phyloP scores from a whole-genome alignment of 1,139 yeast genomes.

The Trichomonascaceae sp. region DNA sequence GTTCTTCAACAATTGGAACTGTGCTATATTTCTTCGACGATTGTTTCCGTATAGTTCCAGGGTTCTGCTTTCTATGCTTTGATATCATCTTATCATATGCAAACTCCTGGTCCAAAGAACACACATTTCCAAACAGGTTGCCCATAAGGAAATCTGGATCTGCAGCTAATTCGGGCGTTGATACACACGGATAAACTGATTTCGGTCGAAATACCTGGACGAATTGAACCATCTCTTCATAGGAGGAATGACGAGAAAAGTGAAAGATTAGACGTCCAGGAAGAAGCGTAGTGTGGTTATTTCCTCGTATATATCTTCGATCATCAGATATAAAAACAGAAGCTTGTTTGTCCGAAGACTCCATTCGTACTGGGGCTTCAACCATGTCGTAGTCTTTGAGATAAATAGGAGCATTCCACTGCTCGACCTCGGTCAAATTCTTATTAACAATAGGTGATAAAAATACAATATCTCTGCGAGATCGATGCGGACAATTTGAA shows the following conservation, averaged over 20 bases:
- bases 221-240: slow-evolving; percentile 40
- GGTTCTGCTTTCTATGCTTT: not conserved
- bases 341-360: slow-evolving; percentile 5
- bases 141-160: slow-evolving; percentile 40
- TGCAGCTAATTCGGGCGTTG: slow-evolving; percentile 35
- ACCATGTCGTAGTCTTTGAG: not conserved
- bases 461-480: slow-evolving; percentile 22
- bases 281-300: slow-evolving; percentile 32
- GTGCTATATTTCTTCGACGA: not conserved
- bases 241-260: slow-evolving; percentile 54
- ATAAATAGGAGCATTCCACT: slow-evolving; percentile 14
- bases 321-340: slow-evolving; percentile 7
- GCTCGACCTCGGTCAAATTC: slow-evolving; percentile 36
- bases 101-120: slow-evolving; percentile 26
- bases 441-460: slow-evolving; percentile 40
- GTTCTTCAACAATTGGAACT: not conserved
- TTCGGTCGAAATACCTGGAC: slow-evolving; percentile 37
- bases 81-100: slow-evolving; percentile 12
- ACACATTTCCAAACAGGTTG: slow-evolving; percentile 41
- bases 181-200: slow-evolving; percentile 45
- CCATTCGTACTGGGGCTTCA: slow-evolving; percentile 15
- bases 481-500: slow-evolving; percentile 20
- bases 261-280: slow-evolving; percentile 39
- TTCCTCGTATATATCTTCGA: slow-evolving; percentile 12
- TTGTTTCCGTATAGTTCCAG: not conserved